phyloP scores from a whole-genome alignment of 1,284 basidiomycete genomes.

The Chondrostereum purpureum region DNA sequence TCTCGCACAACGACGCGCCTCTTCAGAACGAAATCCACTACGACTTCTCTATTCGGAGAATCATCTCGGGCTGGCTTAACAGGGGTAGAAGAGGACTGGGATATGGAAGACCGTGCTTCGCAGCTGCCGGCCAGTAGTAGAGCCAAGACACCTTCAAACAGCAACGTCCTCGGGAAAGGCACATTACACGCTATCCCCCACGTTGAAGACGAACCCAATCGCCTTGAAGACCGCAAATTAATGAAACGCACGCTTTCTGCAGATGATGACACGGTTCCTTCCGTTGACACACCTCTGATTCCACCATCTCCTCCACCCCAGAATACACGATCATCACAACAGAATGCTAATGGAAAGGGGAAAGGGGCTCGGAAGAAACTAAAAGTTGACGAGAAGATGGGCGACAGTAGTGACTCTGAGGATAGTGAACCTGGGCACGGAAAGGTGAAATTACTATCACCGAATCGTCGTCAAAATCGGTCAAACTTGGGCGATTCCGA shows the following conservation, averaged over 20 bases:
- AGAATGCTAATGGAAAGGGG: slow-evolving; percentile 27
- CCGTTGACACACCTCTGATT: slow-evolving; percentile 26
- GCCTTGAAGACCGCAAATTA: not conserved
- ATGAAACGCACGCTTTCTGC: slow-evolving; percentile 11
- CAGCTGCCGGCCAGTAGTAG: not conserved
- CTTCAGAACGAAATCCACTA: slow-evolving; percentile 9
- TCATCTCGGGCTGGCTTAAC: slow-evolving; percentile 1
- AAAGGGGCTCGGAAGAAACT: slow-evolving; percentile 36
- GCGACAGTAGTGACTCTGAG: slow-evolving; percentile 30
- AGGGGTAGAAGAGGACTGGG: slow-evolving; percentile 11
- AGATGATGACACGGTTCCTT: slow-evolving; percentile 7
- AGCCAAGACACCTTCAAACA: slow-evolving; percentile 1
- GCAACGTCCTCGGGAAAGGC: slow-evolving; percentile 4
- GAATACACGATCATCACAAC: slow-evolving; percentile 20
- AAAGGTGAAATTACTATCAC: not conserved
- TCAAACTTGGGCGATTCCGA: slow-evolving; percentile 11
- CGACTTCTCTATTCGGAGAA: slow-evolving; percentile 6
- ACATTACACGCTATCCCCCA: slow-evolving; percentile 2
- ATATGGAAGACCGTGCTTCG: slow-evolving; percentile 5
- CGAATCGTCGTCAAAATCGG: slow-evolving; percentile 1
- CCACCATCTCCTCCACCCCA: slow-evolving; percentile 62
- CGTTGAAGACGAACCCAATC: not conserved
- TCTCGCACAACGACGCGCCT: slow-evolving; percentile 9
- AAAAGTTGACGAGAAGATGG: slow-evolving; percentile 23
- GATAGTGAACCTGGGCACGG: slow-evolving; percentile 20